Evolutionary conservation across 176 grass and related monocot genomes (phyloP), one percentile per base, ranked within the genome.

Genomic region (Paspalum notatum): DNA sequence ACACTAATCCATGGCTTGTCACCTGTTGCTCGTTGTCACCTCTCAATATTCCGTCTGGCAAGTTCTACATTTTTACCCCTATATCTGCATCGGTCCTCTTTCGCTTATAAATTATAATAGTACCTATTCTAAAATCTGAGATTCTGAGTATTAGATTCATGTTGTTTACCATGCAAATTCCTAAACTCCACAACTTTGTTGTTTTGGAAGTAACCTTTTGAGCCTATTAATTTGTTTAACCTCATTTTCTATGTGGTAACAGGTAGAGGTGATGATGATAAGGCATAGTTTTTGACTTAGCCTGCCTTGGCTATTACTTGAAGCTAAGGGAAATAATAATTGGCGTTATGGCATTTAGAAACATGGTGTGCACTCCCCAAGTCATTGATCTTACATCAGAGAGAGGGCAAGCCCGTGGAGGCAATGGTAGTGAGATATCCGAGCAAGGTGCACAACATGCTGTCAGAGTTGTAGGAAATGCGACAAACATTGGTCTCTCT

Each of bases 181-280:
- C 25, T 42, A 68, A 80, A 59, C 12, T 67, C 66, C 9, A n/a
- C 48, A 71, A 14, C 16, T 7, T 61, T 74, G 68, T 45, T 39
- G 26, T 52, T 70, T 80, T 47, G 37, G 13, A 57, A 47, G 41
- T 80, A 40, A 38, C 65, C 24, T 32, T 65, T 7, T 71, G 32
- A 18, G 75, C 13, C 58, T 67, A 26, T 39, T 59, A 37, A 76
- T 24, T 66, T 78, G 47, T 72, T 82, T 82, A 78, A 78, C 59
- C 54, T 58, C 72, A 9, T 77, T 78, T 85, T 55, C 41, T 57
- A 63, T 81, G 27, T 85, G 56, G 20, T 89, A 75, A 71, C 88
- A 90, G 88, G 88, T 77, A 90, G 88, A 85, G 78, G 83, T 73
- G 83, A 86, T 81, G 83, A 86, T 81, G 72, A 82, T 86, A 82